Conservation (phyloP, 208 protist species). For the Acanthamoeba sp. region DNA sequence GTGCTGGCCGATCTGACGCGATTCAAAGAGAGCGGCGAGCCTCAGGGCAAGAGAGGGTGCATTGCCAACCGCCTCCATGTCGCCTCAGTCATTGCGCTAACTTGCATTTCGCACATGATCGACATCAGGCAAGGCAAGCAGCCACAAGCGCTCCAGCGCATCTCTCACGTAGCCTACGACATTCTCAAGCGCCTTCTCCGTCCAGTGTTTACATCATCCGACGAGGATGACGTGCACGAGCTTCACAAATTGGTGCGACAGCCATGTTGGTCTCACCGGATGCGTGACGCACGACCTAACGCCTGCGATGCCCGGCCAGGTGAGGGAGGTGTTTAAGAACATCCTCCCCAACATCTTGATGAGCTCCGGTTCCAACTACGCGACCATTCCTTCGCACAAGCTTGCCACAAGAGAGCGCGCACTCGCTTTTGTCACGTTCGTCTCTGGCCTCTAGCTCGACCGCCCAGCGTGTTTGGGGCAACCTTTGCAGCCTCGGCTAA, state of each 20-base stretch:
- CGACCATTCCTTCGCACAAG: conserved; percentile 18
- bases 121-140: not conserved
- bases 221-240: conserved; percentile 41
- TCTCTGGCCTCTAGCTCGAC: not conserved
- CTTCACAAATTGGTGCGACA: conserved; percentile 49
- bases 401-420: conserved; percentile 36
- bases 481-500: too few relatives aligned
- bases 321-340: conserved; percentile 66
- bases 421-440: conserved; percentile 42
- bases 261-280: too few relatives aligned
- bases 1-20: conserved; percentile 65
- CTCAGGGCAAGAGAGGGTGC: not conserved
- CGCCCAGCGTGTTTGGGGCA: too few relatives aligned
- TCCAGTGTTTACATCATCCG: conserved; percentile 36
- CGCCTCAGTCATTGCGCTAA: not conserved
- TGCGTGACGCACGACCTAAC: not conserved
- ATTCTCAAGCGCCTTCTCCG: conserved; percentile 22
- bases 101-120: not conserved
- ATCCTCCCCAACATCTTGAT: conserved; percentile 68
- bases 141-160: not conserved
- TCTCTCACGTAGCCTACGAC: conserved; percentile 38
- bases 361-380: not conserved
- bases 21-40: conserved; percentile 51
- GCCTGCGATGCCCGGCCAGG: not conserved
- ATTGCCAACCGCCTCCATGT: not conserved